Evolutionary conservation across 2,329 filamentous ascomycete species (phyloP), one percentile per base, ranked within the genome.

Genomic region (Aspergillus sp.): DNA sequence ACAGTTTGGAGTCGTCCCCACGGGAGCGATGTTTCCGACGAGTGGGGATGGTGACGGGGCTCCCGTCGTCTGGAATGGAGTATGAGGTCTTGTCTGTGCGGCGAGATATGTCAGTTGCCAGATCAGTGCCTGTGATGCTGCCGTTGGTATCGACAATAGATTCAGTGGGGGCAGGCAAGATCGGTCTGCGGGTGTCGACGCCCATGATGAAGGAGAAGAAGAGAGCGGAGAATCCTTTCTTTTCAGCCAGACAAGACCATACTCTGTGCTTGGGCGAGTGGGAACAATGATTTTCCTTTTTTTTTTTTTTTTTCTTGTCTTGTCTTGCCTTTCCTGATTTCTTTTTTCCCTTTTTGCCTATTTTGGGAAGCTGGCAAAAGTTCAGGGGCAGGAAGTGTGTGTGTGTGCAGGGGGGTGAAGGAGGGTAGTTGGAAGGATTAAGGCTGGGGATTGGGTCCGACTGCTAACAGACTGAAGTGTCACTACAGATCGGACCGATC

Each of bases 21-120:
- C 87, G 88, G 69, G 78, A 87, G 85, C 77, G 74, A 63, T 75
- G 72, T 52, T 67, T 70, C 57, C 72, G 75, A 63, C 72, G 72
- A 69, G 94, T 97, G 73, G 89, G 88, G 75, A 99, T 96, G 62
- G 92, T 98, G 71, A 99, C 89, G 45, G 93, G 92, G 56, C 91
- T 94, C 59, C 80, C 80, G 78, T 82, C 80, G 72, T 81, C 80
- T 25, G 80, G 80, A 57, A 82, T 78, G 28, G 79, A 81, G 67
- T 81, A 81, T 55, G 79, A 81, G 55, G 80, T 80, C 64, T 78
- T 79, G 70, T 82, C 80, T 68, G 79, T 82, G 57, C 78, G 76
- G 67, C 78, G 78, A 69, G 80, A 82, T 65, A 82, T 63, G 72
- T 82, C 80, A 65, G 80, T 82, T 63, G 78, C 80, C 69, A 81